Evolutionary conservation across 2,329 filamentous ascomycete genomes (phyloP).

Genomic region (Colletotrichum sp.): DNA sequence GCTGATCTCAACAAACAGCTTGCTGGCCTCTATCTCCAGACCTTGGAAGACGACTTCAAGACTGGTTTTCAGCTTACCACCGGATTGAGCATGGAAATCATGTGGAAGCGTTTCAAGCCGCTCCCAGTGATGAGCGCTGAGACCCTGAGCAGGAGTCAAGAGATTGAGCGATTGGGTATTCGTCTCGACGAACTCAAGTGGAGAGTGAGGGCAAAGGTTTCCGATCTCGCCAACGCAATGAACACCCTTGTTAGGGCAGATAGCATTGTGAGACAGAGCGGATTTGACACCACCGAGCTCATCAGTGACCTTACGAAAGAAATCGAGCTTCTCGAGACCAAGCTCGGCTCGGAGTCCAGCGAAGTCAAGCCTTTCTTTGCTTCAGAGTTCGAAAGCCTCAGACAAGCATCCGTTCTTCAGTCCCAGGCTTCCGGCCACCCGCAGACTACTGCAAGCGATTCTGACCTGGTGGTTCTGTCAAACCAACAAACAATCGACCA

Average conservation of each 20-base stretch:
- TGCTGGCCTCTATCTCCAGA: constrained; percentile 41
- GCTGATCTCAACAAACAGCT: constrained; percentile 39
- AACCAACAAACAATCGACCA: constrained; percentile 46
- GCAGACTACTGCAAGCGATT: constrained; percentile 20
- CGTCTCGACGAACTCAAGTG: constrained; percentile 67
- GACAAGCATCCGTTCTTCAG: constrained; percentile 56
- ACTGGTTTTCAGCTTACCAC: constrained; percentile 75
- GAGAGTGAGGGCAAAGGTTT: constrained; percentile 57
- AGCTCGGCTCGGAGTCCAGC: constrained; percentile 44
- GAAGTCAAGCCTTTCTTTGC: constrained; percentile 55
- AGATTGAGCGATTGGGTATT: constrained; percentile 60
- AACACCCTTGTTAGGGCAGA: constrained; percentile 62
- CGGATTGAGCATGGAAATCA: constrained; percentile 78
- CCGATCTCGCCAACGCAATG: constrained; percentile 58
- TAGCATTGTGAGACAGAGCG: constrained; percentile 53
- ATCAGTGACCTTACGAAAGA: constrained; percentile 55
- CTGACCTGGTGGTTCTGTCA: constrained; percentile 55
- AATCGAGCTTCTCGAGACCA: constrained; percentile 55
- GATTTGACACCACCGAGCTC: constrained; percentile 48
- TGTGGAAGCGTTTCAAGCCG: constrained; percentile 79
- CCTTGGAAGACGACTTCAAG: constrained; percentile 63
- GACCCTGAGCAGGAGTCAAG: constrained; percentile 49
- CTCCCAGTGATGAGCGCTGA: constrained; percentile 52
- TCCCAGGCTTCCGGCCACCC: constrained; percentile 14
- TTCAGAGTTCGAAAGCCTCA: constrained; percentile 60